A percentile compares a stretch with the other conserved stretches of the same genome.
phyloP scores from a whole-genome alignment of 2,329 filamentous ascomycete species.

The Alternaria gansuensis region DNA sequence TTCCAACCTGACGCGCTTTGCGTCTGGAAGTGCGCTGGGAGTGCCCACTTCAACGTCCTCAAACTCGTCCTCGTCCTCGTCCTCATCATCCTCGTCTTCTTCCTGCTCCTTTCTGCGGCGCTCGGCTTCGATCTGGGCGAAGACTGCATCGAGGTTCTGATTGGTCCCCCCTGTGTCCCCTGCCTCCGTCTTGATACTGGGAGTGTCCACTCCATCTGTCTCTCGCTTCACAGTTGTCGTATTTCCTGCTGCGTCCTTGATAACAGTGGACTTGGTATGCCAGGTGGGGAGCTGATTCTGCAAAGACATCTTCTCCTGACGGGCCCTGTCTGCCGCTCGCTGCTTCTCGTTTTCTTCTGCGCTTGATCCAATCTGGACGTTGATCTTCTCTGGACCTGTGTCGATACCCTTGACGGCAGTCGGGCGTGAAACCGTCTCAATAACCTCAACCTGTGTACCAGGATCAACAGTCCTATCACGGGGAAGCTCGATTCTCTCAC shows the following conservation, averaged over 20 bases:
- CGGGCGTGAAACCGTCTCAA: slow-evolving; percentile 66
- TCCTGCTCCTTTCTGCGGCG: slow-evolving; percentile 57
- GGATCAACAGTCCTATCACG: slow-evolving; percentile 73
- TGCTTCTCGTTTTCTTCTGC: slow-evolving; percentile 73
- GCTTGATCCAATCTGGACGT: slow-evolving; percentile 72
- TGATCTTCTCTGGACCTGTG: slow-evolving; percentile 72
- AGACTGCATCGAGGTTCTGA: slow-evolving; percentile 71
- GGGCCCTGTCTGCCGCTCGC: slow-evolving; percentile 69
- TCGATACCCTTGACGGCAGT: slow-evolving; percentile 75
- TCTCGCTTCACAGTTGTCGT: slow-evolving; percentile 45
- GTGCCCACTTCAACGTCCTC: slow-evolving; percentile 50
- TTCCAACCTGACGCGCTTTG: slow-evolving; percentile 71
- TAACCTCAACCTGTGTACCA: slow-evolving; percentile 66
- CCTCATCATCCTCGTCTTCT: slow-evolving; percentile 52
- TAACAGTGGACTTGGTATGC: slow-evolving; percentile 75
- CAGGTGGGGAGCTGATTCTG: slow-evolving; percentile 76
- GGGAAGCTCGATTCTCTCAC: slow-evolving; percentile 69
- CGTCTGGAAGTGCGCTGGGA: slow-evolving; percentile 49
- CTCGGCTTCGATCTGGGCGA: slow-evolving; percentile 70
- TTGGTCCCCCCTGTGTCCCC: slow-evolving; percentile 62
- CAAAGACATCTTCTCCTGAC: slow-evolving; percentile 70
- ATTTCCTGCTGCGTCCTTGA: slow-evolving; percentile 59
- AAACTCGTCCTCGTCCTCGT: slow-evolving; percentile 19
- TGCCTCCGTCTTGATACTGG: slow-evolving; percentile 54
- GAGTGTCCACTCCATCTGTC: slow-evolving; percentile 51